Percentiles rank a stretch among this genome's conserved stretches.
These are phyloP conservation scores for Paecilomyces fulvus DNA, from an alignment of 2,329 filamentous ascomycete species.

Conservation along the genomic window DNA sequence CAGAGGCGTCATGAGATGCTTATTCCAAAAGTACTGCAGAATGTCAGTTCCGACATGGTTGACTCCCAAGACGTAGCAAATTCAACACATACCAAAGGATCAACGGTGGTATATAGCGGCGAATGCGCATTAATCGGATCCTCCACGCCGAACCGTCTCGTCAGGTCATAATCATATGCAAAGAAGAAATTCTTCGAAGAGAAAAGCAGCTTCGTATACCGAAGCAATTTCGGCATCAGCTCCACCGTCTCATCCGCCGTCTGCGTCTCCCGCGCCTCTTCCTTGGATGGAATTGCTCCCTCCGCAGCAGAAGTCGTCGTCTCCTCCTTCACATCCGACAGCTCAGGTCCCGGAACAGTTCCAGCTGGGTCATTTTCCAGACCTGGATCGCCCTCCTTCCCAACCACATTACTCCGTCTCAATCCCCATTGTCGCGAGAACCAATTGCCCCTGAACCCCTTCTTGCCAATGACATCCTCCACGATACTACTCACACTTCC, in stretches of 20 bases:
- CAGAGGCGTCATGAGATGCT: slow-evolving; percentile 63
- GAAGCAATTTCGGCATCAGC: slow-evolving; percentile 74
- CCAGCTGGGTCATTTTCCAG: slow-evolving; percentile 19
- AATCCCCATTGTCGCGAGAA: slow-evolving; percentile 76
- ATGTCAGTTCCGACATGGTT: not conserved
- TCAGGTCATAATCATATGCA: slow-evolving; percentile 90
- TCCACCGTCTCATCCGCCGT: slow-evolving; percentile 39
- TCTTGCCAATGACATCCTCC: slow-evolving; percentile 77
- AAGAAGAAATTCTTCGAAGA: slow-evolving; percentile 85
- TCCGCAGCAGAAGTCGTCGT: slow-evolving; percentile 4
- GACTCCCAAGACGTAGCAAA: slow-evolving; percentile 3
- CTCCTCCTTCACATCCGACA: slow-evolving; percentile 8
- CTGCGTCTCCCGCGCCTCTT: slow-evolving; percentile 5
- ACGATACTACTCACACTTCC: slow-evolving; percentile 55
- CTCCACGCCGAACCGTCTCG: slow-evolving; percentile 49
- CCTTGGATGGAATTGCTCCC: not conserved
- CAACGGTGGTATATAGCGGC: slow-evolving; percentile 63
- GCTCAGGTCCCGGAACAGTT: not conserved
- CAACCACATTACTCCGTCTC: slow-evolving; percentile 63
- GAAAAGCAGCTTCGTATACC: slow-evolving; percentile 77
- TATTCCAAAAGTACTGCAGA: slow-evolving; percentile 79
- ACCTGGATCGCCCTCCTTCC: slow-evolving; percentile 40
- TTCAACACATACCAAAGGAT: slow-evolving; percentile 49
- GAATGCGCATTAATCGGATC: slow-evolving; percentile 36
- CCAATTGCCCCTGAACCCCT: slow-evolving; percentile 85